Conservation (phyloP, 352 stramenopile species). For the Globisporangium paroecandrum region DNA sequence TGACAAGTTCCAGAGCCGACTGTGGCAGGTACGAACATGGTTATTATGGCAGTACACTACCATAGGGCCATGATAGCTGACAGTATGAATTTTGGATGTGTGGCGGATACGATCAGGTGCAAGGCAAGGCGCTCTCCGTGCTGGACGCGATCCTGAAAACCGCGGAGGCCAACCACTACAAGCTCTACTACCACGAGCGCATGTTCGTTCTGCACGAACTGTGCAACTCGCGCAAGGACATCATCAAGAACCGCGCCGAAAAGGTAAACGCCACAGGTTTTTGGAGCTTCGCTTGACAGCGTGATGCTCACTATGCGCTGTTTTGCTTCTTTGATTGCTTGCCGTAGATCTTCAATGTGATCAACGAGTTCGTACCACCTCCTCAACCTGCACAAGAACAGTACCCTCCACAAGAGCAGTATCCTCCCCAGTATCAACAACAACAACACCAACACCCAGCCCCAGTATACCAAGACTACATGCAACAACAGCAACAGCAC, state of each 20-base stretch:
- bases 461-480: conserved; percentile 10
- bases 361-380: conserved; percentile 29
- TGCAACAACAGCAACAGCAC: background rate
- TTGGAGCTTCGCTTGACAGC: background rate
- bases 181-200: conserved; percentile 57
- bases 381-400: conserved; percentile 11
- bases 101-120: conserved; percentile 25
- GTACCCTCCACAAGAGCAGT: conserved; percentile 2
- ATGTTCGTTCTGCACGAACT: conserved; percentile 54
- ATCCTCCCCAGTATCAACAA: background rate
- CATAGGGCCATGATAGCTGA: background rate
- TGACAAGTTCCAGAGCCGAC: conserved; percentile 73
- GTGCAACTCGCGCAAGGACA: conserved; percentile 63
- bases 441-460: background rate
- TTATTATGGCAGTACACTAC: background rate
- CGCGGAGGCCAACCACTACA: conserved; percentile 53
- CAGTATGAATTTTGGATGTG: background rate
- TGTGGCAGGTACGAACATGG: conserved; percentile 53
- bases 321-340: background rate
- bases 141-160: conserved; percentile 67
- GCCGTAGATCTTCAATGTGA: conserved; percentile 26
- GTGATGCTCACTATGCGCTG: background rate
- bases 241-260: conserved; percentile 69
- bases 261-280: conserved; percentile 37
- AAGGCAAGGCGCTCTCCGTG: conserved; percentile 77